Conservation (phyloP, 1,139 yeast genomes). For the Meyerozyma smithsonii region DNA sequence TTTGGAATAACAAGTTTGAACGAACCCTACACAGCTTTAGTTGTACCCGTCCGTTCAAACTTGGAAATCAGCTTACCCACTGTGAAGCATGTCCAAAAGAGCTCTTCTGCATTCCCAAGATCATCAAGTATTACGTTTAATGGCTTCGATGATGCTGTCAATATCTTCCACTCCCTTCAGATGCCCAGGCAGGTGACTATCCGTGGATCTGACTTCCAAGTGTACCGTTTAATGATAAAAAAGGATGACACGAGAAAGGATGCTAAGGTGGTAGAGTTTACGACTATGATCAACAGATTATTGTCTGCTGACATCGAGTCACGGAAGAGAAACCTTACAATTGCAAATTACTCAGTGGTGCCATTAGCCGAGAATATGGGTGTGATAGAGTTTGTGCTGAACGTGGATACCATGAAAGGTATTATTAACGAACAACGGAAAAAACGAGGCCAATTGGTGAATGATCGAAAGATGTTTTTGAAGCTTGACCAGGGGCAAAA, state of each 20-base stretch:
- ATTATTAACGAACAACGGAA: slow-evolving; percentile 47
- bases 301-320: slow-evolving; percentile 67
- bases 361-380: slow-evolving; percentile 88
- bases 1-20: slow-evolving; percentile 42
- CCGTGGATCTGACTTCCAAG: slow-evolving; percentile 70
- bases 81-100: slow-evolving; percentile 36
- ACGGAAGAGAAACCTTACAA: slow-evolving; percentile 62
- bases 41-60: slow-evolving; percentile 76
- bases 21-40: slow-evolving; percentile 59
- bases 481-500: slow-evolving; percentile 40
- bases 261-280: slow-evolving; percentile 89
- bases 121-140: slow-evolving; percentile 49
- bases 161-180: slow-evolving; percentile 76
- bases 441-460: slow-evolving; percentile 28
- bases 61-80: slow-evolving; percentile 65
- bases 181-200: slow-evolving; percentile 77
- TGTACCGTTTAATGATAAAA: slow-evolving; percentile 76
- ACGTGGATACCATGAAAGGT: slow-evolving; percentile 75
- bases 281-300: slow-evolving; percentile 78
- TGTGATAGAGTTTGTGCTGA: slow-evolving; percentile 87
- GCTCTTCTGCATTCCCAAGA: slow-evolving; percentile 51
- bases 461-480: slow-evolving; percentile 31
- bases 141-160: slow-evolving; percentile 58
- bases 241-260: slow-evolving; percentile 94
- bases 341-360: slow-evolving; percentile 82